Conservation (phyloP, 2,329 filamentous ascomycete species). For the Colletotrichum sp. region DNA sequence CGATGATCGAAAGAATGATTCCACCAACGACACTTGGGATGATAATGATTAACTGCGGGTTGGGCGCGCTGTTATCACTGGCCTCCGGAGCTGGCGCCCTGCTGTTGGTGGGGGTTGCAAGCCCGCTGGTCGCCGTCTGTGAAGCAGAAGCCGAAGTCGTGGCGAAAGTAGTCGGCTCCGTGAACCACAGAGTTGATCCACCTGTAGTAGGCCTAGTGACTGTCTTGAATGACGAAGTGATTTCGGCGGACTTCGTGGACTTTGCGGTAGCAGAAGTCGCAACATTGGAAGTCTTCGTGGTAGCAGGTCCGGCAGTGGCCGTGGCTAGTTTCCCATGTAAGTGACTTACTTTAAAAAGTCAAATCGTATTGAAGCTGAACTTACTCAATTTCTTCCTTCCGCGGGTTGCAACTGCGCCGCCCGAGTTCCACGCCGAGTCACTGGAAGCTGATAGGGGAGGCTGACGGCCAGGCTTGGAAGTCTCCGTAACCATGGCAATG, state of each 20-base stretch:
- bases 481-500: neutral
- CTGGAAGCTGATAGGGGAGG: neutral
- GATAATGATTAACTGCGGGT: neutral
- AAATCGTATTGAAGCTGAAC: neutral
- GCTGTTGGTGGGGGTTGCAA: neutral
- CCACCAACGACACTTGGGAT: neutral
- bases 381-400: neutral
- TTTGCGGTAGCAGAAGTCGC: neutral
- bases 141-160: neutral
- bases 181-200: neutral
- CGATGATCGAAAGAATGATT: neutral
- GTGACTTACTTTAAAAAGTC: neutral
- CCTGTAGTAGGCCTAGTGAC: neutral
- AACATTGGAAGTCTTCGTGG: neutral
- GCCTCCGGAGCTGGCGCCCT: neutral
- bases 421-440: neutral
- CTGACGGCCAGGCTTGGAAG: neutral
- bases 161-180: neutral
- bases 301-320: neutral
- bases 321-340: neutral
- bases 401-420: neutral
- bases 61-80: neutral
- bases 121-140: neutral
- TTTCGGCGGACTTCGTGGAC: neutral
- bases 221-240: neutral